Conservation (phyloP, 768 basidiomycete genomes). For the Ephemerocybe angulata region DNA sequence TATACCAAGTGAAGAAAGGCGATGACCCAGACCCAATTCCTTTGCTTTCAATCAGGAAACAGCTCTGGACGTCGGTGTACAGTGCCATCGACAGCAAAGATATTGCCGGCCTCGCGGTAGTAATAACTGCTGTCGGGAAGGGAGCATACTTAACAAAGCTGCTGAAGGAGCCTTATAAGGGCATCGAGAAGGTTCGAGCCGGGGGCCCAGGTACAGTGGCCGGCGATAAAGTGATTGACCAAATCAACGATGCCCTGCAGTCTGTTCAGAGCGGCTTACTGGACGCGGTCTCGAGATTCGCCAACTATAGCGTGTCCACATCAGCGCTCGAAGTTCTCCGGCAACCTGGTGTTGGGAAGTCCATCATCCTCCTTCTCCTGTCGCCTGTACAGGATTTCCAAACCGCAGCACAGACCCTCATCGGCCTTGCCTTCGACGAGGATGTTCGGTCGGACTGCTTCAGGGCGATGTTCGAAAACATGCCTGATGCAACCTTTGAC, state of each 20-base stretch:
- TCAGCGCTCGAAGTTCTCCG: conserved; percentile 53
- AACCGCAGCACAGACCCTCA: conserved; percentile 70
- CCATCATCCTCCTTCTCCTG: conserved; percentile 66
- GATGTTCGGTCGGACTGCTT: conserved; percentile 88
- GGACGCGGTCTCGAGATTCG: conserved; percentile 57
- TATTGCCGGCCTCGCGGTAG: conserved; percentile 49
- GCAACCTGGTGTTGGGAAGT: conserved; percentile 51
- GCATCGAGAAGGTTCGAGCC: conserved; percentile 26
- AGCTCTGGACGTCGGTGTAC: conserved; percentile 70
- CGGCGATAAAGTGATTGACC: conserved; percentile 36
- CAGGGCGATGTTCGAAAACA: conserved; percentile 66
- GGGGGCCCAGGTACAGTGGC: conserved; percentile 18
- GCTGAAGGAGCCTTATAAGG: conserved; percentile 45
- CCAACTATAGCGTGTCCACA: conserved; percentile 56
- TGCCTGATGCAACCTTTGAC: conserved; percentile 61
- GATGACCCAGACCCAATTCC: conserved; percentile 24
- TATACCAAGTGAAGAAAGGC: conserved; percentile 21
- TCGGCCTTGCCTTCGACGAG: conserved; percentile 85
- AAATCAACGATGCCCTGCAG: conserved; percentile 59
- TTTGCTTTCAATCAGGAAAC: conserved; percentile 42
- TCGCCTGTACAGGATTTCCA: conserved; percentile 80
- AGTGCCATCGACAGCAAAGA: conserved; percentile 56
- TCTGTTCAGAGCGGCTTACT: conserved; percentile 61
- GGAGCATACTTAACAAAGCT: conserved; percentile 68
- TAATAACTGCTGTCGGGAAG: conserved; percentile 56